These are phyloP conservation scores for Dactylorhiza incarnata DNA, from an alignment of 106 monocot species.

Conservation along the genomic window DNA sequence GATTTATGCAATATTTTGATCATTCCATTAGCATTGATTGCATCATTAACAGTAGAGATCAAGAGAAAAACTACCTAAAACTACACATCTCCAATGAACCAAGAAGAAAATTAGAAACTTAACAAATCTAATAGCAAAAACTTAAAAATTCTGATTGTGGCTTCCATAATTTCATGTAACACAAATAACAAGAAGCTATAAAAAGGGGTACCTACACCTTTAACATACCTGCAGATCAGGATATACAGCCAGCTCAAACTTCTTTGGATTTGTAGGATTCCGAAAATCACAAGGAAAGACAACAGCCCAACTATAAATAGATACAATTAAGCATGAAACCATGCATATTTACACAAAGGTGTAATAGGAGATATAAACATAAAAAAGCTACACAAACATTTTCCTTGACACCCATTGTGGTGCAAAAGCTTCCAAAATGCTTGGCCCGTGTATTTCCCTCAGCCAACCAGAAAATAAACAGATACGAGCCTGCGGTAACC, in stretches of 20 bases:
- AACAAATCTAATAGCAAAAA: not conserved
- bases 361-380: not conserved
- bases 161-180: not conserved
- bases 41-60: not conserved
- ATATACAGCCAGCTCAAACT: slow-evolving; percentile 75
- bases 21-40: not conserved
- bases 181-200: not conserved
- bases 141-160: not conserved
- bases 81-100: not conserved
- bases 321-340: not conserved
- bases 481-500: slow-evolving; percentile 42
- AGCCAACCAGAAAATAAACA: slow-evolving; percentile 84
- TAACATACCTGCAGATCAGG: slow-evolving; percentile 57
- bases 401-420: slow-evolving; percentile 67
- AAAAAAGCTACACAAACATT: slow-evolving; percentile 32
- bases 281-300: slow-evolving; percentile 62
- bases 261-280: slow-evolving; percentile 46
- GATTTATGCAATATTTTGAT: too few species aligned
- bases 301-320: slow-evolving; percentile 70
- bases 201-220: not conserved
- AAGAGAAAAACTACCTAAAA: not conserved
- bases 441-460: slow-evolving; percentile 63
- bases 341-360: not conserved
- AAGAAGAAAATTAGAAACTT: not conserved
- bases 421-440: slow-evolving; percentile 63